A percentile compares a stretch with the other conserved stretches of the same genome.
phyloP scores from a whole-genome alignment of 306 rosid genomes.

The Castanea mollissima region DNA sequence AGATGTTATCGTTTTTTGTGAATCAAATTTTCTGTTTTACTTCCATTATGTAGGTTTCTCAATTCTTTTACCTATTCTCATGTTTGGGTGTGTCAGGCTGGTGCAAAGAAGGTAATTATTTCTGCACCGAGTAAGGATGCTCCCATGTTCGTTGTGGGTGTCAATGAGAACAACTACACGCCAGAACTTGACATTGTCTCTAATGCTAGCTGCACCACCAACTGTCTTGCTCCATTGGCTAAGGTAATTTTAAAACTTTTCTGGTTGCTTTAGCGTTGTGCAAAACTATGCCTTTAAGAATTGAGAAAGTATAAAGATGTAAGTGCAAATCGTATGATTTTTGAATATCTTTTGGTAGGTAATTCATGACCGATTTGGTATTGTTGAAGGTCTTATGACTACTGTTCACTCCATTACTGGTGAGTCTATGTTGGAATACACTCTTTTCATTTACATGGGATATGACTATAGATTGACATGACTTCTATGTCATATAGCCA shows the following conservation, averaged over 20 bases:
- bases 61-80: neutral
- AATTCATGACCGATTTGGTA: constrained; percentile 73
- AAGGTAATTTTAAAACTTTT: constrained; percentile 42
- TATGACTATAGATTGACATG: neutral
- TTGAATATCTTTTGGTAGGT: constrained; percentile 43
- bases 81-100: constrained; percentile 47
- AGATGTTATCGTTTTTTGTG: too few species aligned
- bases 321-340: neutral
- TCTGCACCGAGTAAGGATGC: constrained; percentile 97
- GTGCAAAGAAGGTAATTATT: constrained; percentile 92
- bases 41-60: neutral
- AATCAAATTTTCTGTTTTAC: too few species aligned
- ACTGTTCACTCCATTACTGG: constrained; percentile 88
- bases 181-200: constrained; percentile 62
- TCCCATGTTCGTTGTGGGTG: constrained; percentile 96
- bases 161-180: constrained; percentile 81
- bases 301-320: neutral
- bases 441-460: neutral
- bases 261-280: neutral
- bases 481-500: constrained; percentile 40
- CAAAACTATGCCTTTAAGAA: neutral
- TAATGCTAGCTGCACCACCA: constrained; percentile 90
- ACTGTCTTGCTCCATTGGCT: constrained; percentile 91
- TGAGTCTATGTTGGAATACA: constrained; percentile 23
- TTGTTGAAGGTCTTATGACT: constrained; percentile 90